Evolutionary conservation across 2,329 filamentous ascomycete genomes (phyloP).

Genomic region (Tricladium varicosporioides): DNA sequence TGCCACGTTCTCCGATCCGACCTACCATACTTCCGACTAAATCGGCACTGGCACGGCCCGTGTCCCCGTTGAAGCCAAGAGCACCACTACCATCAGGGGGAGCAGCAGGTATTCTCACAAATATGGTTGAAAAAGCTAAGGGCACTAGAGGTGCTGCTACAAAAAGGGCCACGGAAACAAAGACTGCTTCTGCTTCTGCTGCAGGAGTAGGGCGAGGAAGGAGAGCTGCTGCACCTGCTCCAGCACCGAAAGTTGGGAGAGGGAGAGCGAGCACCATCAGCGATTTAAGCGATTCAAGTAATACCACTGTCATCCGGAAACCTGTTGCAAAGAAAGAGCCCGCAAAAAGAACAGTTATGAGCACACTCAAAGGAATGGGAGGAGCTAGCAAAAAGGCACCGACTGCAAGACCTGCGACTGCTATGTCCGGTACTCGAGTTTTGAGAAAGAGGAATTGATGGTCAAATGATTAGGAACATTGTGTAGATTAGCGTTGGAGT

Average conservation of each 20-base stretch:
- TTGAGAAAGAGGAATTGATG: constrained; percentile 34
- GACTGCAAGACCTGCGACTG: constrained; percentile 40
- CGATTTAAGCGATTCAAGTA: constrained; percentile 61
- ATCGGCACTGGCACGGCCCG: constrained; percentile 54
- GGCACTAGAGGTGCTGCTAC: constrained; percentile 45
- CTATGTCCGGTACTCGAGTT: constrained; percentile 27
- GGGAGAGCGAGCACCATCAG: constrained; percentile 58
- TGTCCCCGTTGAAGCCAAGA: constrained; percentile 59
- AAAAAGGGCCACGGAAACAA: constrained; percentile 11
- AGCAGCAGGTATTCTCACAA: constrained; percentile 48
- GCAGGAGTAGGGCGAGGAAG: constrained; percentile 26
- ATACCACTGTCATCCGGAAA: constrained; percentile 61
- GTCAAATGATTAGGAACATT: neutral
- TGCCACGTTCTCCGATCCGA: constrained; percentile 28
- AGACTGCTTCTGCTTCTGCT: constrained; percentile 10
- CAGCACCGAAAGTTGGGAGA: constrained; percentile 45
- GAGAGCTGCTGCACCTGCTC: constrained; percentile 34
- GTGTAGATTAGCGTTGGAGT: neutral
- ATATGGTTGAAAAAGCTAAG: constrained; percentile 61
- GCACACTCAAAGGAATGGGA: constrained; percentile 51
- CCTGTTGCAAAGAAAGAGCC: constrained; percentile 39
- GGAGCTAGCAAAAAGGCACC: constrained; percentile 50
- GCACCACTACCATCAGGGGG: constrained; percentile 32
- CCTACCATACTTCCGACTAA: constrained; percentile 50
- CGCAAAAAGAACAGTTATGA: constrained; percentile 52